A percentile compares a stretch with the other conserved stretches of the same genome.
Conservation (phyloP, 2,329 filamentous ascomycete species). For the Colletotrichum costaricense region DNA sequence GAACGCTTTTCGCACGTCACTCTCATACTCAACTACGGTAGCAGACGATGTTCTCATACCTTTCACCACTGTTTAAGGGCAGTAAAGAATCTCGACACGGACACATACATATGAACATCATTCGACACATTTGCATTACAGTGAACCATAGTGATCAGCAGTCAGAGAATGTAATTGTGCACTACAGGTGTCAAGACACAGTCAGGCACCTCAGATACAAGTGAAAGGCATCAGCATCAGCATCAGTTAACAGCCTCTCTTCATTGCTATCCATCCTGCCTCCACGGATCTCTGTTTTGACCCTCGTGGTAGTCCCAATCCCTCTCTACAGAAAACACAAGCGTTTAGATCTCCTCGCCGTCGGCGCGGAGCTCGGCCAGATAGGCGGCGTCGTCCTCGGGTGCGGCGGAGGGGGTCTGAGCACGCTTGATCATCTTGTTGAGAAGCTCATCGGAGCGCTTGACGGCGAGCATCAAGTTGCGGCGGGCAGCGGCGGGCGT, state of each 20-base stretch:
- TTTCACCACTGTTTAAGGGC: no score
- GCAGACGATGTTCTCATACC: no score
- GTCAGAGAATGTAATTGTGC: conserved; percentile 24
- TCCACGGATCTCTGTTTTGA: not conserved
- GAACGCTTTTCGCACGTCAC: no score
- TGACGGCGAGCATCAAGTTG: conserved; percentile 41
- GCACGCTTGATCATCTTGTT: conserved; percentile 39
- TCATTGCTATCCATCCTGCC: conserved; percentile 7
- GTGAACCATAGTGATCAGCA: not conserved
- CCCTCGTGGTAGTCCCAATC: not conserved
- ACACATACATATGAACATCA: no score
- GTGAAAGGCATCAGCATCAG: conserved; percentile 17
- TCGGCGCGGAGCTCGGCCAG: conserved; percentile 38
- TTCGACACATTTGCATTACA: no score
- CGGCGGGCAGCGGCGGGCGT: conserved; percentile 39
- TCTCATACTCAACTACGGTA: no score
- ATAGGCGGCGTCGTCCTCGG: conserved; percentile 34
- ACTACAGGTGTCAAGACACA: conserved; percentile 29
- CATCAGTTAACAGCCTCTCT: conserved; percentile 20
- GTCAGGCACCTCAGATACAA: conserved; percentile 15
- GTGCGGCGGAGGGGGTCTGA: conserved; percentile 26
- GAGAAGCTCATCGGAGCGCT: conserved; percentile 38
- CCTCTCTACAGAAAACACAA: no score
- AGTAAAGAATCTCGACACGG: no score
- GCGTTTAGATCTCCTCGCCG: conserved; percentile 37